phyloP scores from a whole-genome alignment of 169 alveolate genomes.

The Plasmodium gonderi region DNA sequence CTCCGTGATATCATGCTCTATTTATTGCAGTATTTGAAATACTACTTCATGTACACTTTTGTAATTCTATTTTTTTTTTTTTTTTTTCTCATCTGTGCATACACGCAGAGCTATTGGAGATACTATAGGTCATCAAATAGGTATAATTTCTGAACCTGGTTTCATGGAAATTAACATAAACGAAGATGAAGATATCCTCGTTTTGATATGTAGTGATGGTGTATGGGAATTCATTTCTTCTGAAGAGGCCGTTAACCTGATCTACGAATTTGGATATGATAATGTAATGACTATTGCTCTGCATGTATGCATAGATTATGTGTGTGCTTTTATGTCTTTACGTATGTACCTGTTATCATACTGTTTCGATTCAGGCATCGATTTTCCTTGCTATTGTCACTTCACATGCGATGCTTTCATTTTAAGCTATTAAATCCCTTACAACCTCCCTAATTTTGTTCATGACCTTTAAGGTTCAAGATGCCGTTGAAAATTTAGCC shows the following conservation, averaged over 20 bases:
- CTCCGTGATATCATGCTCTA: too few relatives aligned
- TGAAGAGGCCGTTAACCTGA: slow-evolving; percentile 86
- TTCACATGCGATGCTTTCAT: not conserved
- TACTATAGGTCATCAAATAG: slow-evolving; percentile 71
- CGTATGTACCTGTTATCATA: not conserved
- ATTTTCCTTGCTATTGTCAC: too few relatives aligned
- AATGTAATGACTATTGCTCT: slow-evolving; percentile 11
- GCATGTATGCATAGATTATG: too few relatives aligned
- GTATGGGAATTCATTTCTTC: slow-evolving; percentile 90
- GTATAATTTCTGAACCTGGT: slow-evolving; percentile 69
- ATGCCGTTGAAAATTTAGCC: slow-evolving; percentile 88
- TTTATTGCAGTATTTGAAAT: too few relatives aligned
- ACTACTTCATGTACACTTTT: not conserved
- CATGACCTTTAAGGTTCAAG: slow-evolving; percentile 75
- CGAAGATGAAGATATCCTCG: slow-evolving; percentile 79
- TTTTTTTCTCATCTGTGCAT: not conserved
- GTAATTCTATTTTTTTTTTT: not conserved
- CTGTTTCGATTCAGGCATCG: too few relatives aligned
- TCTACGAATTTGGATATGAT: slow-evolving; percentile 79
- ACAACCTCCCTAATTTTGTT: not conserved
- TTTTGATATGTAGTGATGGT: slow-evolving; percentile 89
- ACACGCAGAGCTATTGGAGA: slow-evolving; percentile 77
- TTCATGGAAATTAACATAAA: slow-evolving; percentile 44
- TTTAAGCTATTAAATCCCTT: not conserved
- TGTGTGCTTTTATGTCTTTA: not conserved